These are phyloP conservation scores for Chalara sp. DNA, from an alignment of 2,329 filamentous ascomycete genomes.

Conservation along the genomic window DNA sequence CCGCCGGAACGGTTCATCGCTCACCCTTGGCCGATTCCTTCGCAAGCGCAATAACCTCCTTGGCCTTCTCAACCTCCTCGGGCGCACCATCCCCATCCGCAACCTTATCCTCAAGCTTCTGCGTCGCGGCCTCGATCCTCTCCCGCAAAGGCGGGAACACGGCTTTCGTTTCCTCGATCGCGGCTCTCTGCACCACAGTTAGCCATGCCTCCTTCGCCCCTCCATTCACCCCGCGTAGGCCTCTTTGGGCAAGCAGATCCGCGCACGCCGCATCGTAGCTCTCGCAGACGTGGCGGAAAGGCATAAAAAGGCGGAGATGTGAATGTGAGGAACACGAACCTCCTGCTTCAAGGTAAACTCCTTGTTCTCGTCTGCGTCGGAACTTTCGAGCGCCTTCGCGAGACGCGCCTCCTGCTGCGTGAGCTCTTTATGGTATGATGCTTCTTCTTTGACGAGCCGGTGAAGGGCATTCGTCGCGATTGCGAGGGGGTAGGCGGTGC, in stretches of 20 bases:
- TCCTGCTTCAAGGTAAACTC: slow-evolving; percentile 80
- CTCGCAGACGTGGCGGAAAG: too few species aligned
- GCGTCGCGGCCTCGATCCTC: slow-evolving; percentile 65
- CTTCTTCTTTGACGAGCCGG: slow-evolving; percentile 86
- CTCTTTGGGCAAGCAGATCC: too few species aligned
- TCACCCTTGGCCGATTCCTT: slow-evolving; percentile 26
- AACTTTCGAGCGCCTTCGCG: slow-evolving; percentile 44
- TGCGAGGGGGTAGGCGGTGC: slow-evolving; percentile 65
- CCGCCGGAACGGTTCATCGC: too few species aligned
- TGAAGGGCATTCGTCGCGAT: slow-evolving; percentile 75
- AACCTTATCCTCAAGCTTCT: slow-evolving; percentile 69
- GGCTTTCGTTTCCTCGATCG: slow-evolving; percentile 79
- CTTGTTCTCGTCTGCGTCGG: slow-evolving; percentile 63
- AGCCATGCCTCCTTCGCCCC: too few species aligned
- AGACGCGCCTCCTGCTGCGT: slow-evolving; percentile 67
- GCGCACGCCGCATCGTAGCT: too few species aligned
- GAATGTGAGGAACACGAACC: slow-evolving; percentile 43
- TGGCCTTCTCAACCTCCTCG: slow-evolving; percentile 45
- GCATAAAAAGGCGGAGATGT: too few species aligned
- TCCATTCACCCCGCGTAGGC: too few species aligned
- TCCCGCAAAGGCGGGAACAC: slow-evolving; percentile 67
- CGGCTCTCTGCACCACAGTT: slow-evolving; percentile 29
- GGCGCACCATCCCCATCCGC: slow-evolving; percentile 49
- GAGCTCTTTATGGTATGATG: slow-evolving; percentile 83
- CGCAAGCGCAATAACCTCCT: slow-evolving; percentile 37